Conservation (phyloP, 371 early-diverging fungal genomes). For the Globomyces sp. region DNA sequence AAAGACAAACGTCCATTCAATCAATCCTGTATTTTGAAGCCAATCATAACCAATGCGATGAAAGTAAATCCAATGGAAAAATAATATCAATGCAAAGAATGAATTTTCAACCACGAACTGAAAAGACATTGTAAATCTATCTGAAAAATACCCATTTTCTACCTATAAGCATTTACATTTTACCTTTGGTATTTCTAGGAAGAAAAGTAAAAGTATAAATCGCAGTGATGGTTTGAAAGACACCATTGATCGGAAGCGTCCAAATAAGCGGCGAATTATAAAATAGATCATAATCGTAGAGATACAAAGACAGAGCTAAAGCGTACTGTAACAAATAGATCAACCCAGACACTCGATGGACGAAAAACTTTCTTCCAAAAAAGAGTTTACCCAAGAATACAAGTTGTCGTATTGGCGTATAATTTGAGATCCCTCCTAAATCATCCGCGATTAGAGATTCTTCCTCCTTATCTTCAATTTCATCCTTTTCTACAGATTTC, state of each 20-base stretch:
- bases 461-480: not conserved
- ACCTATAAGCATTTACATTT: not conserved
- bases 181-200: conserved; percentile 27
- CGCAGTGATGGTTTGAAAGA: conserved; percentile 29
- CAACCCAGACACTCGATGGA: conserved; percentile 26
- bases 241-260: conserved; percentile 28
- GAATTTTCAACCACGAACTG: conserved; percentile 33
- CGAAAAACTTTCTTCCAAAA: conserved; percentile 28
- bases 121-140: conserved; percentile 28
- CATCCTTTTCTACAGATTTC: not conserved
- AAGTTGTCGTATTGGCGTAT: conserved; percentile 26
- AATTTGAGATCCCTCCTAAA: not conserved
- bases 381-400: conserved; percentile 30
- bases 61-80: conserved; percentile 31
- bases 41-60: conserved; percentile 24
- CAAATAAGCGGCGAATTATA: conserved; percentile 21
- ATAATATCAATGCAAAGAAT: conserved; percentile 30
- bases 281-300: conserved; percentile 25
- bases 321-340: conserved; percentile 27
- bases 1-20: conserved; percentile 27
- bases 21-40: conserved; percentile 20
- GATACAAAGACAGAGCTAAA: conserved; percentile 24
- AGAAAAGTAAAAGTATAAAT: conserved; percentile 31
- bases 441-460: not conserved
- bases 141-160: conserved; percentile 29